Percentiles rank a stretch among this genome's conserved stretches.
phyloP scores from a whole-genome alignment of 2,329 filamentous ascomycete species.

The Pseudogymnoascus sp. region DNA sequence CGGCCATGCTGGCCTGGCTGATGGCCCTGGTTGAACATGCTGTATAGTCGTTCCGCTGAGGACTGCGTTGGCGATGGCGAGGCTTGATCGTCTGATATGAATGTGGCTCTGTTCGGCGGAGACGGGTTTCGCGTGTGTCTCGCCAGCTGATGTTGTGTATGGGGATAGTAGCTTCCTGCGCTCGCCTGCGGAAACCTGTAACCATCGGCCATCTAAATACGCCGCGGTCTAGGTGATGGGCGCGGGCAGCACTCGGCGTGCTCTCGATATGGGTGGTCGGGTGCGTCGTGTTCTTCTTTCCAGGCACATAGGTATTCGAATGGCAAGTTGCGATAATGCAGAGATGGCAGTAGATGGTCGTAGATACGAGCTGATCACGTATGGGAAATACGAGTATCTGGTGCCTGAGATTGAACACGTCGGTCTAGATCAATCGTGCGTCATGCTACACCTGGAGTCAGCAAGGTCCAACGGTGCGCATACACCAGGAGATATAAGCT shows the following conservation, averaged over 20 bases:
- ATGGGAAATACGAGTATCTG: background rate
- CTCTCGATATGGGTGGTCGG: conserved; percentile 1
- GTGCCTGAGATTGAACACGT: background rate
- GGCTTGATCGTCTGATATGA: conserved; percentile 1
- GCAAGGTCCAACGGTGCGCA: conserved; percentile 4
- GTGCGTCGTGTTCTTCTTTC: conserved; percentile 5
- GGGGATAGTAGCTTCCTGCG: conserved; percentile 50
- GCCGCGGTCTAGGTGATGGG: conserved; percentile 21
- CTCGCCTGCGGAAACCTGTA: conserved; percentile 53
- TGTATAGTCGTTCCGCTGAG: conserved; percentile 27
- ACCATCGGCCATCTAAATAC: conserved; percentile 61
- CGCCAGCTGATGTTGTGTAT: conserved; percentile 32
- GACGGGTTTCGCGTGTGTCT: conserved; percentile 37
- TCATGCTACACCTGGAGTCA: background rate
- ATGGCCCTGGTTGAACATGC: conserved; percentile 65
- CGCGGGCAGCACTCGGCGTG: conserved; percentile 6
- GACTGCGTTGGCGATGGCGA: conserved; percentile 47
- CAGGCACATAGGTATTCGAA: conserved; percentile 6
- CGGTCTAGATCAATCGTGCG: background rate
- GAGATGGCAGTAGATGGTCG: background rate
- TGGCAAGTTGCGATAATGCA: background rate
- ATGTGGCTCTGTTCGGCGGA: conserved; percentile 30
- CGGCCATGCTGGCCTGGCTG: conserved; percentile 68
- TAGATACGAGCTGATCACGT: background rate
- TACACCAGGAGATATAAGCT: conserved; percentile 6